Evolutionary conservation across 805 yeast species (phyloP).

Genomic region (Zygoascus ofunaensis): DNA sequence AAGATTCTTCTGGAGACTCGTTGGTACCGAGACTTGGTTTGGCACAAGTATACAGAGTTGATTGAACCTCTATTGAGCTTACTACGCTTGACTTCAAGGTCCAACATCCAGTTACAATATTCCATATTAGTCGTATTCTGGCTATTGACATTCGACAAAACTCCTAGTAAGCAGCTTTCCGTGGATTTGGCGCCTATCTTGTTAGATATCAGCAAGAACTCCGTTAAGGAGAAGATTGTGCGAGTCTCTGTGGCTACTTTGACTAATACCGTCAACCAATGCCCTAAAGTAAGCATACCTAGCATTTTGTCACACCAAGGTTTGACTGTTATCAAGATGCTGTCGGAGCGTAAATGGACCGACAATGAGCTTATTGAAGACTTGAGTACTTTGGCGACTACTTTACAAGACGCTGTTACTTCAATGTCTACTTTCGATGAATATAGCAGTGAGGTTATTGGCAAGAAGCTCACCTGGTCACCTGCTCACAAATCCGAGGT

Average conservation of each 20-base stretch:
- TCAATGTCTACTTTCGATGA: slow-evolving; percentile 88
- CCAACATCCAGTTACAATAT: slow-evolving; percentile 69
- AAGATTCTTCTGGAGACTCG: slow-evolving; percentile 49
- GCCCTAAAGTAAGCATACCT: slow-evolving; percentile 42
- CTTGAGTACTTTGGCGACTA: slow-evolving; percentile 46
- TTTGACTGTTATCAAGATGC: slow-evolving; percentile 52
- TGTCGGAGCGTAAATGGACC: slow-evolving; percentile 84
- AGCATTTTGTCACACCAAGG: slow-evolving; percentile 69
- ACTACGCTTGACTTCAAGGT: slow-evolving; percentile 34
- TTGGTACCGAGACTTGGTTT: slow-evolving; percentile 44
- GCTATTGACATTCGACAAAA: slow-evolving; percentile 70
- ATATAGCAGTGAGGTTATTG: slow-evolving; percentile 72
- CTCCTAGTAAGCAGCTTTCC: slow-evolving; percentile 30
- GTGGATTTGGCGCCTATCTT: slow-evolving; percentile 37
- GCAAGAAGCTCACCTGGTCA: slow-evolving; percentile 72
- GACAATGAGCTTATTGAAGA: slow-evolving; percentile 84
- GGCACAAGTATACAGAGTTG: slow-evolving; percentile 33
- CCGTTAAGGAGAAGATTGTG: slow-evolving; percentile 87
- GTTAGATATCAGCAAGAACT: slow-evolving; percentile 55
- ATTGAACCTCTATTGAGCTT: slow-evolving; percentile 43
- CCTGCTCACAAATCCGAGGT: slow-evolving; percentile 86
- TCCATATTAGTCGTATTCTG: slow-evolving; percentile 69
- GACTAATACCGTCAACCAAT: slow-evolving; percentile 28
- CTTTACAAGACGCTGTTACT: slow-evolving; percentile 63
- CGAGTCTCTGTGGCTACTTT: slow-evolving; percentile 73